A percentile compares a stretch with the other conserved stretches of the same genome.
Evolutionary conservation across 768 basidiomycete species (phyloP).

Genomic region (Lactarius hengduanensis): DNA sequence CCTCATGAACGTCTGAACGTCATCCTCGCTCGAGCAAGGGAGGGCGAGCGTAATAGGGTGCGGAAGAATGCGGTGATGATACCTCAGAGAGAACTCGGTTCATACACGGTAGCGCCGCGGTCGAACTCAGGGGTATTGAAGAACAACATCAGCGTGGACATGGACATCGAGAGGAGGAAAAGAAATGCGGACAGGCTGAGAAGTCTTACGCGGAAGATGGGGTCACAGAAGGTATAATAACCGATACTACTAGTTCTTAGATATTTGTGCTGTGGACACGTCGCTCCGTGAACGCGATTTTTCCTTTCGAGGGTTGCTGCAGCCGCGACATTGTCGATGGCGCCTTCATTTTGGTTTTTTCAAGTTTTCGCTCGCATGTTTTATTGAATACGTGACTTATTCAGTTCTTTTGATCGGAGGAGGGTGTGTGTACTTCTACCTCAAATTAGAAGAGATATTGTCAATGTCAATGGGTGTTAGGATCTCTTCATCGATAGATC

Average conservation of each 20-base stretch:
- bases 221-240: constrained; percentile 20
- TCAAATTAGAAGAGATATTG: too few relatives aligned
- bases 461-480: too few relatives aligned
- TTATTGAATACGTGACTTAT: too few relatives aligned
- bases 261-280: too few relatives aligned
- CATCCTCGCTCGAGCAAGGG: constrained; percentile 65
- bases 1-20: constrained; percentile 59
- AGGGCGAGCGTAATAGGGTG: constrained; percentile 64
- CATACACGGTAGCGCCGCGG: constrained; percentile 77
- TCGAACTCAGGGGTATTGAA: constrained; percentile 51
- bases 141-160: constrained; percentile 61
- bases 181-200: constrained; percentile 73
- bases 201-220: constrained; percentile 53
- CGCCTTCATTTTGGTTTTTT: too few relatives aligned
- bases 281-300: too few relatives aligned
- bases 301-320: too few relatives aligned
- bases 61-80: constrained; percentile 82
- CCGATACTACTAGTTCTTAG: neutral
- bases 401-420: too few relatives aligned
- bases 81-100: constrained; percentile 71
- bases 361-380: too few relatives aligned
- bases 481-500: too few relatives aligned
- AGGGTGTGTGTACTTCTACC: too few relatives aligned
- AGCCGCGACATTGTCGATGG: too few relatives aligned
- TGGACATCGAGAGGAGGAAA: constrained; percentile 69